A percentile compares a stretch with the other conserved stretches of the same genome.
Evolutionary conservation across 2,329 filamentous ascomycete species (phyloP).

Genomic region (Diplodia scrobiculata): DNA sequence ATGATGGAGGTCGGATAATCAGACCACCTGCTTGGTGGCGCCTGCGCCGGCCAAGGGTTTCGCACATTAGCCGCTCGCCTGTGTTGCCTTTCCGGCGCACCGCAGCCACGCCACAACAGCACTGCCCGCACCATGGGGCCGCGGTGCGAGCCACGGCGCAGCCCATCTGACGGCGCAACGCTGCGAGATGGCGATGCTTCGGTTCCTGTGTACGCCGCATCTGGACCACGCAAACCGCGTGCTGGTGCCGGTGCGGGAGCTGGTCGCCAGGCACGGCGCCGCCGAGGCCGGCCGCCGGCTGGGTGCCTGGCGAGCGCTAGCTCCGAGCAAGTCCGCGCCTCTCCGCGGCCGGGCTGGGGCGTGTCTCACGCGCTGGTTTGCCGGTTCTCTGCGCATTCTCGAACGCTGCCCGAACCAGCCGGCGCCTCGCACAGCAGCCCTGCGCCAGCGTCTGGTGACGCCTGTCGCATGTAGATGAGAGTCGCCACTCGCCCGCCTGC

Average conservation of each 20-base stretch:
- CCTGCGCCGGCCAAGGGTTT: constrained; percentile 13
- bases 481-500: constrained; percentile 18
- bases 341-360: neutral
- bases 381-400: constrained; percentile 4
- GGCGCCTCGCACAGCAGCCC: neutral
- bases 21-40: constrained; percentile 20
- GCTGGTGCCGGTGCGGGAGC: neutral
- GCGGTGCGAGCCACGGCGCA: neutral
- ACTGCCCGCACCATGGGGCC: neutral
- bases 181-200: constrained; percentile 3
- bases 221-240: neutral
- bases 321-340: neutral
- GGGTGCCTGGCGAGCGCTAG: constrained; percentile 1
- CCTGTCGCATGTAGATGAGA: constrained; percentile 25
- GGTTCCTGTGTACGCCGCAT: neutral
- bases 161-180: neutral
- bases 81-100: neutral
- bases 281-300: neutral
- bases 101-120: neutral
- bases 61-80: constrained; percentile 8
- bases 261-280: neutral
- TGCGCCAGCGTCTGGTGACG: constrained; percentile 10
- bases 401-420: constrained; percentile 13
- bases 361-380: neutral
- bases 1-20: constrained; percentile 22